Conservation (phyloP, 306 rosid genomes). For the Cucumis melo region DNA sequence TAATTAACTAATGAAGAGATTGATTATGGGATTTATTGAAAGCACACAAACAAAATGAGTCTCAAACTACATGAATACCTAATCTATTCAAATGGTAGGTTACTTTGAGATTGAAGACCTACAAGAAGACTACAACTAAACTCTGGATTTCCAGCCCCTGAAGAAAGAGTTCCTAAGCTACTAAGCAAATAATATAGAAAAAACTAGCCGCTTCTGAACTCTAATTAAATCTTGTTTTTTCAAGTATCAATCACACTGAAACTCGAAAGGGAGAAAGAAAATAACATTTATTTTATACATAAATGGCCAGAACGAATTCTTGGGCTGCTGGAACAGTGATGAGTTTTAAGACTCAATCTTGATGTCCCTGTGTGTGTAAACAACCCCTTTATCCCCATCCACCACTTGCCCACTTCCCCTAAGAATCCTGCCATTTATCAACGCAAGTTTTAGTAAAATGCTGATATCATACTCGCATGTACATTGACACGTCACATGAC, state of each 20-base stretch:
- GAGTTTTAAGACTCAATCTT: constrained; percentile 22
- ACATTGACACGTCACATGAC: neutral
- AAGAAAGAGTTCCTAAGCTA: neutral
- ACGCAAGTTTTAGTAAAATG: neutral
- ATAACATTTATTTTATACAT: neutral
- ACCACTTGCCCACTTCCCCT: constrained; percentile 84
- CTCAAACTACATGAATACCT: neutral
- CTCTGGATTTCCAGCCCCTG: neutral
- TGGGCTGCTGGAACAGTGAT: neutral
- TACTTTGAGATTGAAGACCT: neutral
- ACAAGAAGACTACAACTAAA: neutral
- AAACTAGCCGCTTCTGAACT: neutral
- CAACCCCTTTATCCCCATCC: constrained; percentile 60
- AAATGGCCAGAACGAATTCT: neutral
- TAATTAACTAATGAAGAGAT: no score
- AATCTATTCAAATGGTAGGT: neutral
- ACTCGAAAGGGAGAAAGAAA: neutral
- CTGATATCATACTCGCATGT: neutral
- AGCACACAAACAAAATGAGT: no score
- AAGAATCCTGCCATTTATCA: constrained; percentile 57
- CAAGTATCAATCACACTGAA: neutral
- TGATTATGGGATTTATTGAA: no score
- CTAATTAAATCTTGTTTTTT: neutral
- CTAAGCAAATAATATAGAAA: neutral
- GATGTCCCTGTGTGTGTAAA: constrained; percentile 63